Conservation (phyloP, 352 stramenopile genomes). For the Pythium oligandrum region DNA sequence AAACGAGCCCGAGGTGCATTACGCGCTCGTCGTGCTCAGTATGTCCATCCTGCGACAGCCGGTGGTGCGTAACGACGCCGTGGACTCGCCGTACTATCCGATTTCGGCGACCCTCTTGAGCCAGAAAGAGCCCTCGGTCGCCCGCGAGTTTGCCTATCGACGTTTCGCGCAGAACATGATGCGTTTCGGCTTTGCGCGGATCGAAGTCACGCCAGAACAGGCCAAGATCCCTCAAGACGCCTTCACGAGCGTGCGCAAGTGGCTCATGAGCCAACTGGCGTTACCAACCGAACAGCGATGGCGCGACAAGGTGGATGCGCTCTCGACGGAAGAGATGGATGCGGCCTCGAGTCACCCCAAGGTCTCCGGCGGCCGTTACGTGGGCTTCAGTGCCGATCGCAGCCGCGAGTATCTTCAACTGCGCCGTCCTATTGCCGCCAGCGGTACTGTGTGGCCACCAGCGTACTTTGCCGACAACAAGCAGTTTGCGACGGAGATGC, state of each 20-base stretch:
- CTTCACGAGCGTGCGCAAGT: slow-evolving; percentile 55
- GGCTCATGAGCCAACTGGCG: slow-evolving; percentile 48
- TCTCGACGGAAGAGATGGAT: background rate
- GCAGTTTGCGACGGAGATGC: slow-evolving; percentile 56
- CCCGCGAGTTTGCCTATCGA: slow-evolving; percentile 42
- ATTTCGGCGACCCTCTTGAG: slow-evolving; percentile 42
- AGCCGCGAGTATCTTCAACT: slow-evolving; percentile 82
- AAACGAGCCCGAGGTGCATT: slow-evolving; percentile 49
- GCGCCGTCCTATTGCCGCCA: slow-evolving; percentile 50
- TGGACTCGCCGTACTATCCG: slow-evolving; percentile 66
- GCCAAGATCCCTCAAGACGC: slow-evolving; percentile 47
- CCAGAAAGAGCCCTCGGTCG: slow-evolving; percentile 28
- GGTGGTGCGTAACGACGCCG: slow-evolving; percentile 34
- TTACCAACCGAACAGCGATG: slow-evolving; percentile 51
- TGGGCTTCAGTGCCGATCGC: slow-evolving; percentile 65
- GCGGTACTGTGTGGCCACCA: slow-evolving; percentile 74
- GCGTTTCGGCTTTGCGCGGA: slow-evolving; percentile 60
- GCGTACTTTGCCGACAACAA: slow-evolving; percentile 49
- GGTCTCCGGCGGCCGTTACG: slow-evolving; percentile 61
- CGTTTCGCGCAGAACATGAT: slow-evolving; percentile 74
- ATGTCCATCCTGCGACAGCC: slow-evolving; percentile 51
- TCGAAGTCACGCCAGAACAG: slow-evolving; percentile 61
- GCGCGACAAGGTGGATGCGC: slow-evolving; percentile 58
- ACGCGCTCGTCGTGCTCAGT: slow-evolving; percentile 58
- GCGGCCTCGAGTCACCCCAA: slow-evolving; percentile 22